phyloP scores from a whole-genome alignment of 768 basidiomycete species.

The Brasilioporus rufonigricans region DNA sequence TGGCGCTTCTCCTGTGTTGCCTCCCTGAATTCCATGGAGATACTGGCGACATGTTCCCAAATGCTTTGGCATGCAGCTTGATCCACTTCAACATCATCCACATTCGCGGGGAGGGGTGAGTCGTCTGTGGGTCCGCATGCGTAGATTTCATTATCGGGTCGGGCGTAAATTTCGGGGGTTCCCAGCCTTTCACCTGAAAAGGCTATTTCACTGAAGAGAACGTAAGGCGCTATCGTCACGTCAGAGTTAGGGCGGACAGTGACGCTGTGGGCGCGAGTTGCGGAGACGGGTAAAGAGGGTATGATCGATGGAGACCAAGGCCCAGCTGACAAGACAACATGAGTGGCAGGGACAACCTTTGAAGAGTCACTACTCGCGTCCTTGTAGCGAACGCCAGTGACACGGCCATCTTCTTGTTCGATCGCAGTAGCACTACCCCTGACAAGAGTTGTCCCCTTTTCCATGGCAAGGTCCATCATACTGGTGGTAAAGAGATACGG shows the following conservation, averaged over 20 bases:
- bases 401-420: conserved; percentile 39
- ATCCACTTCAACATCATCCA: conserved; percentile 71
- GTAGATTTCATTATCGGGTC: conserved; percentile 67
- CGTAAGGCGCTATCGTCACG: conserved; percentile 63
- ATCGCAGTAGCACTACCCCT: conserved; percentile 46
- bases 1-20: conserved; percentile 54
- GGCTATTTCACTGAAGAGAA: conserved; percentile 78
- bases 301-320: conserved; percentile 77
- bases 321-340: conserved; percentile 79
- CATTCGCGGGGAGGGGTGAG: conserved; percentile 60
- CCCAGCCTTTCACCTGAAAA: conserved; percentile 33
- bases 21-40: conserved; percentile 54
- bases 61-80: conserved; percentile 53
- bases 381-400: conserved; percentile 48
- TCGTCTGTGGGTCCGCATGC: conserved; percentile 81
- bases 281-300: conserved; percentile 54
- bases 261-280: conserved; percentile 72
- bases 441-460: conserved; percentile 49
- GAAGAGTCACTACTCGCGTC: conserved; percentile 21
- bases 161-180: conserved; percentile 70
- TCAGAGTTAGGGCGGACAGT: conserved; percentile 50
- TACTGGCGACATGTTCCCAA: conserved; percentile 53
- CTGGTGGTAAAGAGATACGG: conserved; percentile 71
- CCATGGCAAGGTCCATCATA: conserved; percentile 64
- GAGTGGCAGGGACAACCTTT: conserved; percentile 52